Evolutionary conservation across 805 yeast species (phyloP).

Genomic region (Maudiozyma turicensis): DNA sequence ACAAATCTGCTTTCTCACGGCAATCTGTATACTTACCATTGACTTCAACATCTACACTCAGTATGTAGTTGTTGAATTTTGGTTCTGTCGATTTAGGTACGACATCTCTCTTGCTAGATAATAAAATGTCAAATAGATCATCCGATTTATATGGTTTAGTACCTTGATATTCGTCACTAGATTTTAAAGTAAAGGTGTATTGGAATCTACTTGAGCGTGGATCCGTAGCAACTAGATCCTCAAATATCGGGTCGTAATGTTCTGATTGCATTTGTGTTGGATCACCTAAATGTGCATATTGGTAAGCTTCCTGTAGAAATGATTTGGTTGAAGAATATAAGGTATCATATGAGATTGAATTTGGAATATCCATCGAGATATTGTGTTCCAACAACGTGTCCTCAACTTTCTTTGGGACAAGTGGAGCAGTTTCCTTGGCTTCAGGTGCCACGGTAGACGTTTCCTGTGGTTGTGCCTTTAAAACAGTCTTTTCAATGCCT

Average conservation of each 20-base stretch:
- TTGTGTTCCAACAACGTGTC: conserved; percentile 17
- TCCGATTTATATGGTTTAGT: conserved; percentile 4
- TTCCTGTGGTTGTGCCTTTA: background rate
- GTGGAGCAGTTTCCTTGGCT: conserved; percentile 16
- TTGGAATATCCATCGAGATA: conserved; percentile 23
- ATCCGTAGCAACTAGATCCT: conserved; percentile 42
- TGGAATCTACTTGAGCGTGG: conserved; percentile 21
- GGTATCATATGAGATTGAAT: conserved; percentile 25
- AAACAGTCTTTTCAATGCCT: conserved; percentile 39
- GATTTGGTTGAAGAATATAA: conserved; percentile 37
- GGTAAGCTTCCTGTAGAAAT: conserved; percentile 39
- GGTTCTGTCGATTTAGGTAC: background rate
- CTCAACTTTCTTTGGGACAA: conserved; percentile 9
- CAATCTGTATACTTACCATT: conserved; percentile 17
- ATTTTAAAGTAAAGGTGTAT: conserved; percentile 13
- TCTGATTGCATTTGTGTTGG: conserved; percentile 31
- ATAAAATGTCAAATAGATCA: conserved; percentile 22
- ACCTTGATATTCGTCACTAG: conserved; percentile 5
- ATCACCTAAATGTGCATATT: conserved; percentile 22
- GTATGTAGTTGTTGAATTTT: conserved; percentile 6
- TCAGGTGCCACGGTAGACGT: background rate
- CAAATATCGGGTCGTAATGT: conserved; percentile 50
- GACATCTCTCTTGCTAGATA: conserved; percentile 5
- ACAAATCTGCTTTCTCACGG: conserved; percentile 16
- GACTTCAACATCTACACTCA: conserved; percentile 17